Conservation (phyloP, 345 rosid species). For the Ceriops zippeliana region DNA sequence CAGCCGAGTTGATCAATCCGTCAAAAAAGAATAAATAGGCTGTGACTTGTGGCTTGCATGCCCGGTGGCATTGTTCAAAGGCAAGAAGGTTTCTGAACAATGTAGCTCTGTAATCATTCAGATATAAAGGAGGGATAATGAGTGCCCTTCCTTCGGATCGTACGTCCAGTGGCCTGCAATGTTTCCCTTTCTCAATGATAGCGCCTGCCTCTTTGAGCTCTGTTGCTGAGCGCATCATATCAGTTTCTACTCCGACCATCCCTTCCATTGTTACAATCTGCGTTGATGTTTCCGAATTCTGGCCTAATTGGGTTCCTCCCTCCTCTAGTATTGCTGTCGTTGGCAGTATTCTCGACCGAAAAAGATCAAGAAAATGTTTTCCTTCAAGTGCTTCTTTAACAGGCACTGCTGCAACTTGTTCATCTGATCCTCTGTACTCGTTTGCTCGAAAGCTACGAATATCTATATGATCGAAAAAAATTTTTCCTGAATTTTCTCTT, state of each 20-base stretch:
- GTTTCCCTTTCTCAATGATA: constrained; percentile 6
- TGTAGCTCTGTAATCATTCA: constrained; percentile 28
- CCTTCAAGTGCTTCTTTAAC: neutral
- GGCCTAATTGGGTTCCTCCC: neutral
- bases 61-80: constrained; percentile 31
- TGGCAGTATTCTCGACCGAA: constrained; percentile 27
- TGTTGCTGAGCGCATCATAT: constrained; percentile 16
- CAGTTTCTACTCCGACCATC: neutral
- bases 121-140: constrained; percentile 22
- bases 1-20: constrained; percentile 26
- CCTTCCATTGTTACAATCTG: no score
- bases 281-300: no score
- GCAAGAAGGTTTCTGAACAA: constrained; percentile 35
- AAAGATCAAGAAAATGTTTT: constrained; percentile 29
- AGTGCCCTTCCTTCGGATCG: constrained; percentile 16
- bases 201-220: constrained; percentile 26
- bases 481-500: no score
- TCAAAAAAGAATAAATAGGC: constrained; percentile 30
- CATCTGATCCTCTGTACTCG: no score
- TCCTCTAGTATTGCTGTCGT: neutral
- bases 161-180: constrained; percentile 16
- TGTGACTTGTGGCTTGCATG: constrained; percentile 22
- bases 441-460: no score
- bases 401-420: neutral
- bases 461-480: no score